Percentiles rank a stretch among this genome's conserved stretches.
Evolutionary conservation across 768 basidiomycete species (phyloP).

Genomic region (Russula dissimulans): DNA sequence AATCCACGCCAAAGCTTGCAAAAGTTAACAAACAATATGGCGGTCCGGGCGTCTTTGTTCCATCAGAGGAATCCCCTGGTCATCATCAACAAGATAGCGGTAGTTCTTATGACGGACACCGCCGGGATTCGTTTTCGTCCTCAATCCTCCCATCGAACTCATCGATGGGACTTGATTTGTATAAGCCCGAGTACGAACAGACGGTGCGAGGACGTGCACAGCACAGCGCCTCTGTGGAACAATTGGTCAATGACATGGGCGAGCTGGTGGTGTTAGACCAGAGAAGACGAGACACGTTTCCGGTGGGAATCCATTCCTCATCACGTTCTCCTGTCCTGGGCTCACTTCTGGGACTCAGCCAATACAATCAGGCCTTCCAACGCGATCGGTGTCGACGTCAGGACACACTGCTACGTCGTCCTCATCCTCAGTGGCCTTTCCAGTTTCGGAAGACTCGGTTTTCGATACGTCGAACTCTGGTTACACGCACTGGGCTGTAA

Average conservation of each 20-base stretch:
- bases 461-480: slow-evolving; percentile 21
- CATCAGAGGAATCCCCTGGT: slow-evolving; percentile 25
- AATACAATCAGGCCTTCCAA: slow-evolving; percentile 1
- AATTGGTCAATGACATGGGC: slow-evolving; percentile 53
- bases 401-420: slow-evolving; percentile 11
- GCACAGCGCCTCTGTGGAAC: slow-evolving; percentile 38
- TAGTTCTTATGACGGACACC: slow-evolving; percentile 30
- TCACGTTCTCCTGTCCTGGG: background rate
- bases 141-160: slow-evolving; percentile 56
- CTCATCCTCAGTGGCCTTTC: slow-evolving; percentile 26
- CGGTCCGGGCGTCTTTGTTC: slow-evolving; percentile 68
- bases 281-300: slow-evolving; percentile 45
- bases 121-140: slow-evolving; percentile 48
- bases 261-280: slow-evolving; percentile 50
- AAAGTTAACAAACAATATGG: slow-evolving; percentile 57
- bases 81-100: slow-evolving; percentile 26
- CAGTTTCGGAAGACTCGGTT: slow-evolving; percentile 29
- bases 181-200: slow-evolving; percentile 66
- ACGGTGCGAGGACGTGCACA: slow-evolving; percentile 25
- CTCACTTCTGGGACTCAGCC: background rate
- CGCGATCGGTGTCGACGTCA: slow-evolving; percentile 14
- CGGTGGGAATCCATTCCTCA: slow-evolving; percentile 30
- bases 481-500: slow-evolving; percentile 5
- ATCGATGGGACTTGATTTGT: slow-evolving; percentile 53
- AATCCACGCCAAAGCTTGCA: slow-evolving; percentile 38